A percentile compares a stretch with the other conserved stretches of the same genome.
Conservation (phyloP, 805 yeast species). For the Diddensiella caesifluorescens region DNA sequence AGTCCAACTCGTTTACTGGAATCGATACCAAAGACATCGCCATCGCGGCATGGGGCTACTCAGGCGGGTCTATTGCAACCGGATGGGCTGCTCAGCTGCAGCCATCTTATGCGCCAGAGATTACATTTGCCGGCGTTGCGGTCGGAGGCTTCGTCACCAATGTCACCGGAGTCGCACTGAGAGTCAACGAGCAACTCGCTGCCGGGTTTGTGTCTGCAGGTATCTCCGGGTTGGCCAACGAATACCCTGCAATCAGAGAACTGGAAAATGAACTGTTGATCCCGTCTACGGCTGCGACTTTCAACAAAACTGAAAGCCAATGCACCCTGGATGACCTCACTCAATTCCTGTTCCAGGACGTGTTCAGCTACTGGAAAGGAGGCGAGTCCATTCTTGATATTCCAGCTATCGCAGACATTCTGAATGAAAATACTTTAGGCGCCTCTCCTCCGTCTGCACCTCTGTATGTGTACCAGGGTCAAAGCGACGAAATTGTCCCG, state of each 20-base stretch:
- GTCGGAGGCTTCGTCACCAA: slow-evolving; percentile 27
- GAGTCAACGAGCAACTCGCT: slow-evolving; percentile 17
- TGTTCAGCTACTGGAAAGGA: slow-evolving; percentile 18
- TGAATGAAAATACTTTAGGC: slow-evolving; percentile 19
- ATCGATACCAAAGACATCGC: slow-evolving; percentile 23
- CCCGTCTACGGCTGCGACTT: slow-evolving; percentile 2
- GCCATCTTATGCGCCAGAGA: slow-evolving; percentile 25
- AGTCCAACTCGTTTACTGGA: slow-evolving; percentile 28
- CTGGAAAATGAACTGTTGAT: slow-evolving; percentile 8
- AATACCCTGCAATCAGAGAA: slow-evolving; percentile 19
- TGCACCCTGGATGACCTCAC: slow-evolving; percentile 18
- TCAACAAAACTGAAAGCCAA: slow-evolving; percentile 11
- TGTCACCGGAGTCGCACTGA: slow-evolving; percentile 18
- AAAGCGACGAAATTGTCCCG: slow-evolving; percentile 22
- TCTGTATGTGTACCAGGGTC: slow-evolving; percentile 24
- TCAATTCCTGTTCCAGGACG: slow-evolving; percentile 15
- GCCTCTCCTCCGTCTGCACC: slow-evolving; percentile 20
- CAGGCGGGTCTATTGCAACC: slow-evolving; percentile 67
- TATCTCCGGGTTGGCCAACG: slow-evolving; percentile 22
- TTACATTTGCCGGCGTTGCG: slow-evolving; percentile 26
- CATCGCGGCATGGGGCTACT: slow-evolving; percentile 82
- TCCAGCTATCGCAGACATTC: slow-evolving; percentile 11
- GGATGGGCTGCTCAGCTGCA: slow-evolving; percentile 41
- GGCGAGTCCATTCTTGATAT: slow-evolving; percentile 19
- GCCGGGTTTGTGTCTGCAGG: slow-evolving; percentile 26